A percentile compares a stretch with the other conserved stretches of the same genome.
phyloP scores from a whole-genome alignment of 768 basidiomycete genomes.

The Holtermanniella nyarrowii region DNA sequence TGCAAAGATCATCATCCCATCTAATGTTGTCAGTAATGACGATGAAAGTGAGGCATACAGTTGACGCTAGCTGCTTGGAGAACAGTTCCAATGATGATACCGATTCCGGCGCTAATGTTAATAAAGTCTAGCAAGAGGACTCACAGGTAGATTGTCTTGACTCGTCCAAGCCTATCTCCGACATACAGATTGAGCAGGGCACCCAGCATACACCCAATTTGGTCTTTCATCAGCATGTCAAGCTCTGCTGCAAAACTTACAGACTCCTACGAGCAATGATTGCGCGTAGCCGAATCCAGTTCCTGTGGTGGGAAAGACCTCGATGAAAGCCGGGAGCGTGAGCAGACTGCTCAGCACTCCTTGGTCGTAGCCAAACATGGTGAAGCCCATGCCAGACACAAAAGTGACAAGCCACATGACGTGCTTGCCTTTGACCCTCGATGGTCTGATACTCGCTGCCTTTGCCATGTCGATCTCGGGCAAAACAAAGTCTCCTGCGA shows the following conservation, averaged over 20 bases:
- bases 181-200: conserved; percentile 3
- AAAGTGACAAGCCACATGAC: neutral
- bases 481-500: too few relatives aligned
- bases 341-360: conserved; percentile 1
- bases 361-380: conserved; percentile 2
- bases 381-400: too few relatives aligned
- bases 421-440: neutral
- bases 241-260: neutral
- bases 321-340: neutral
- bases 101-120: conserved; percentile 1
- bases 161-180: conserved; percentile 9
- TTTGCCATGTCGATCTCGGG: neutral
- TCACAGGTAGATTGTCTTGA: conserved; percentile 2
- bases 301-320: neutral
- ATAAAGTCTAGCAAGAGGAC: neutral
- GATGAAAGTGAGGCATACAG: too few relatives aligned
- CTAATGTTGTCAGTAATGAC: too few relatives aligned
- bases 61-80: conserved; percentile 44
- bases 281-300: too few relatives aligned
- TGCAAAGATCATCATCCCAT: conserved; percentile 53
- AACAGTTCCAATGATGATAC: conserved; percentile 7
- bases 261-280: too few relatives aligned
- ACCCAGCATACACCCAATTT: conserved; percentile 1
- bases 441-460: conserved; percentile 5
- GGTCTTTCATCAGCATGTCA: conserved; percentile 1